Percentiles rank a stretch among this genome's conserved stretches.
phyloP scores from a whole-genome alignment of 306 rosid genomes.

The Cicer arietinum region DNA sequence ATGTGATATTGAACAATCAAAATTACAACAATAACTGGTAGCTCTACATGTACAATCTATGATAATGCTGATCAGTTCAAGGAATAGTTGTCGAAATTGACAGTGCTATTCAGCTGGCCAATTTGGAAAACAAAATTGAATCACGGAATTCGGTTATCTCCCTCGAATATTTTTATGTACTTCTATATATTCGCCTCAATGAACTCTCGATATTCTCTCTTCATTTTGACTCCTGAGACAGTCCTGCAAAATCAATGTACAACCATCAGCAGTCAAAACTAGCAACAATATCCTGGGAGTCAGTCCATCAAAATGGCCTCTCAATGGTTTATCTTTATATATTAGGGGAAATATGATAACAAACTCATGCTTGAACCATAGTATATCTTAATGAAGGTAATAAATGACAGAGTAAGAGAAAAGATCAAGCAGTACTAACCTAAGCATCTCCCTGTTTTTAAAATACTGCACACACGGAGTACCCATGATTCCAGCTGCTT shows the following conservation, averaged over 20 bases:
- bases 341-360: background rate
- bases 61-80: constrained; percentile 38
- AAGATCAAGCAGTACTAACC: constrained; percentile 56
- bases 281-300: constrained; percentile 12
- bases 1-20: constrained; percentile 28
- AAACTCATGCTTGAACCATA: constrained; percentile 28
- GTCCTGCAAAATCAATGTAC: constrained; percentile 59
- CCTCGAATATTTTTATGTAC: constrained; percentile 33
- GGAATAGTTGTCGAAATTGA: constrained; percentile 53
- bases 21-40: constrained; percentile 38
- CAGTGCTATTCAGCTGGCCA: constrained; percentile 56
- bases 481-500: constrained; percentile 98
- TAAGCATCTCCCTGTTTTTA: constrained; percentile 88
- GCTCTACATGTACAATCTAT: constrained; percentile 57
- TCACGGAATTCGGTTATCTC: constrained; percentile 43
- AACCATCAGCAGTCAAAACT: constrained; percentile 20
- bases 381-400: background rate
- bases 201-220: constrained; percentile 85
- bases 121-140: constrained; percentile 67
- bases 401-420: constrained; percentile 8
- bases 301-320: constrained; percentile 5
- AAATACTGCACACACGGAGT: constrained; percentile 98
- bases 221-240: constrained; percentile 90
- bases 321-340: background rate
- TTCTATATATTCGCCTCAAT: constrained; percentile 74